Conservation (phyloP, 441 rosid genomes). For the Gossypium laxum region DNA sequence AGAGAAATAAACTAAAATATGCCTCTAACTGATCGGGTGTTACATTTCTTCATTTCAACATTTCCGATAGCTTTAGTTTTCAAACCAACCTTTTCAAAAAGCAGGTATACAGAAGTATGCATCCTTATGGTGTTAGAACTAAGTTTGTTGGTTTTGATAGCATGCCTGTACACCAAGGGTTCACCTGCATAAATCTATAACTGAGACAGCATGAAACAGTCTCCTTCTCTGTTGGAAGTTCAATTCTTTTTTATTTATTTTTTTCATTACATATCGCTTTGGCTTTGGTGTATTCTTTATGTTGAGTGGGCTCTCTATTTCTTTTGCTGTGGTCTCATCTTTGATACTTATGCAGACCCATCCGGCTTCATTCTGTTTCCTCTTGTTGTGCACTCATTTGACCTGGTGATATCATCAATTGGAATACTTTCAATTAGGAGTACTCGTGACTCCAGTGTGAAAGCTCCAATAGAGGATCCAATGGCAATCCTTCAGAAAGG, state of each 20-base stretch:
- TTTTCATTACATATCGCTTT: neutral
- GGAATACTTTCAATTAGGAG: slow-evolving; percentile 87
- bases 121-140: neutral
- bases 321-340: slow-evolving; percentile 9
- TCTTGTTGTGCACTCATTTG: slow-evolving; percentile 93
- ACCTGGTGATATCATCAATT: slow-evolving; percentile 75
- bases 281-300: neutral
- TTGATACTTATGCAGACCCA: slow-evolving; percentile 63
- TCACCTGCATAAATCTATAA: neutral
- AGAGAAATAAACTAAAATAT: neutral
- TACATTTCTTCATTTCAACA: neutral
- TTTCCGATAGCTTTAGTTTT: neutral
- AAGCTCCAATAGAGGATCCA: slow-evolving; percentile 80
- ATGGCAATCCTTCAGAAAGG: slow-evolving; percentile 96
- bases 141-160: neutral
- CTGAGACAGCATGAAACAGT: neutral
- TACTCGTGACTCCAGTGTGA: slow-evolving; percentile 62
- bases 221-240: neutral
- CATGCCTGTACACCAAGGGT: neutral
- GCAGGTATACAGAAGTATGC: neutral
- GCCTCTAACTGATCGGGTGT: neutral
- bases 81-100: neutral
- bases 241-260: neutral
- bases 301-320: neutral
- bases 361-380: slow-evolving; percentile 97